phyloP scores from a whole-genome alignment of 192 early-diverging fungal species.

The Linnemannia hyalina region DNA sequence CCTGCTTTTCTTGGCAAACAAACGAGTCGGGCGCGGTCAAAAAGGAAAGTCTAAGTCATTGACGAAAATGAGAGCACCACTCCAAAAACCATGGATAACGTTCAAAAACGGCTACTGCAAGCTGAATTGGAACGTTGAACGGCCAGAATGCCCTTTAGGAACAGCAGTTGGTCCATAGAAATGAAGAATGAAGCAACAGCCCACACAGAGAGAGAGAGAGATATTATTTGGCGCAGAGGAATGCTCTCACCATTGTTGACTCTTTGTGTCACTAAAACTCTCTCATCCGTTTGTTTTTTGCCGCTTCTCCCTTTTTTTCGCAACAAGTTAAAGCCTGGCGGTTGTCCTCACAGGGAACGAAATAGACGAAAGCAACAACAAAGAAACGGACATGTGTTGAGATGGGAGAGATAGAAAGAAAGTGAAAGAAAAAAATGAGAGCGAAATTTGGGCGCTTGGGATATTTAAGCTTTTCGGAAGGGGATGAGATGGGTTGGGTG shows the following conservation, averaged over 20 bases:
- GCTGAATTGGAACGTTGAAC: not conserved
- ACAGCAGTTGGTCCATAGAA: not conserved
- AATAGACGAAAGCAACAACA: not conserved
- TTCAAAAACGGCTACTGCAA: not conserved
- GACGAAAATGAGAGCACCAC: not conserved
- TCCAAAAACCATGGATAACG: not conserved
- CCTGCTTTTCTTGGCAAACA: not conserved
- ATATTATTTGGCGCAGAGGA: not conserved
- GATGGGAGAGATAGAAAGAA: not conserved
- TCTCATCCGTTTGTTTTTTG: not conserved
- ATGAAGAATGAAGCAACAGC: not conserved
- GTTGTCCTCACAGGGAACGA: not conserved
- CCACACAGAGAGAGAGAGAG: not conserved
- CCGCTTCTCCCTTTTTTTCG: not conserved
- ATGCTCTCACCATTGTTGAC: not conserved
- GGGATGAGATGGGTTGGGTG: not conserved
- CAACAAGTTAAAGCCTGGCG: not conserved
- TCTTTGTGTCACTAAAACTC: not conserved
- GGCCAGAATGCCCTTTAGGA: not conserved
- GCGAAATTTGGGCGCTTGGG: not conserved
- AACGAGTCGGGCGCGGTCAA: not conserved
- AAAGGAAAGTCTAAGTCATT: not conserved
- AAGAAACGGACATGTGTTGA: not conserved
- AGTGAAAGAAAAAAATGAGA: not conserved
- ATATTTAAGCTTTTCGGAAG: conserved; percentile 1